Evolutionary conservation across 2,329 filamentous ascomycete species (phyloP).

Genomic region (Fusarium sacchari): DNA sequence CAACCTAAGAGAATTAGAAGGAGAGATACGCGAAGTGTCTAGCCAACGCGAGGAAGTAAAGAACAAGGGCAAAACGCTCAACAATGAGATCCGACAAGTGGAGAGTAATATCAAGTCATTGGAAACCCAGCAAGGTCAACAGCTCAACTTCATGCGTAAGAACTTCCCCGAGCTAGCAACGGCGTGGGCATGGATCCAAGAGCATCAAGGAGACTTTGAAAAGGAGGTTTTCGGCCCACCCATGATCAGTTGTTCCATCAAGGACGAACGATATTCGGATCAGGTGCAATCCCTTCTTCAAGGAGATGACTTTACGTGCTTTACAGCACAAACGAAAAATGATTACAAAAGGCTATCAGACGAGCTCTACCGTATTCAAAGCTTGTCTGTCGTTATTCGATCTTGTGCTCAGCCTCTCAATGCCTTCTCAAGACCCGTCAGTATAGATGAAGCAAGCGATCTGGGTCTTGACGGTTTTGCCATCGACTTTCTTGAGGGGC

Average conservation of each 20-base stretch:
- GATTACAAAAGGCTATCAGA: constrained; percentile 81
- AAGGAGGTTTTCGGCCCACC: constrained; percentile 84
- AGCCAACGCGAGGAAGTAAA: constrained; percentile 55
- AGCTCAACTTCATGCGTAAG: constrained; percentile 71
- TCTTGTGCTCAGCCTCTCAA: constrained; percentile 66
- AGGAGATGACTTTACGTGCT: constrained; percentile 65
- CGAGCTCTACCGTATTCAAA: constrained; percentile 70
- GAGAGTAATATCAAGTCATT: constrained; percentile 66
- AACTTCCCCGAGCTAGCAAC: constrained; percentile 70
- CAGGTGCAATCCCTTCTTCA: constrained; percentile 64
- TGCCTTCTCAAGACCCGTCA: constrained; percentile 65
- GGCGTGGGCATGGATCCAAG: constrained; percentile 85
- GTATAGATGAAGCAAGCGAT: constrained; percentile 61
- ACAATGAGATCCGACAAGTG: constrained; percentile 50
- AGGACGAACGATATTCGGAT: constrained; percentile 72
- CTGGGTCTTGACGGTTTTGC: constrained; percentile 84
- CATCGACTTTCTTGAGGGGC: constrained; percentile 81
- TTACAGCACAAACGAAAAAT: constrained; percentile 79
- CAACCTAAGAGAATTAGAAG: constrained; percentile 61
- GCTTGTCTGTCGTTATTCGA: constrained; percentile 77
- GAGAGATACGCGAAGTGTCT: constrained; percentile 51
- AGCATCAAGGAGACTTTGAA: constrained; percentile 75
- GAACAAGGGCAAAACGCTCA: constrained; percentile 54
- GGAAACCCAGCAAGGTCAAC: constrained; percentile 79
- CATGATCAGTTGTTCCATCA: constrained; percentile 81